These are phyloP conservation scores for Furcasterigmium sp. DNA, from an alignment of 2,329 filamentous ascomycete species.

Conservation along the genomic window DNA sequence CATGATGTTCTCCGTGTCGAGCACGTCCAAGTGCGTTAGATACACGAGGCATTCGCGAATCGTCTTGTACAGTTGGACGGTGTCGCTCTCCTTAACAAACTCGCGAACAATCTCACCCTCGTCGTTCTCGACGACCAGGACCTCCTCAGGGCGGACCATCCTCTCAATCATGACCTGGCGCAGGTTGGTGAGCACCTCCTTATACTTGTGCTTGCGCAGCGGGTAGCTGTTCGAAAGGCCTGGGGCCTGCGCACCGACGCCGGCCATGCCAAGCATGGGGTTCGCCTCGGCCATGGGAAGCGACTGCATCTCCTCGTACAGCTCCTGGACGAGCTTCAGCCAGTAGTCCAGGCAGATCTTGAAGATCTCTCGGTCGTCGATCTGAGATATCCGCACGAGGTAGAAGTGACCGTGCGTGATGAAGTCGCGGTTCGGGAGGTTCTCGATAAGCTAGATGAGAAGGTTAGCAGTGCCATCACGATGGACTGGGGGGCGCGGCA, in stretches of 20 bases:
- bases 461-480: neutral
- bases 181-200: slow-evolving; percentile 87
- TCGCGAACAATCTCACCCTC: slow-evolving; percentile 98
- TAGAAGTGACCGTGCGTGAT: slow-evolving; percentile 97
- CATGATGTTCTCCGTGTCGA: slow-evolving; percentile 98
- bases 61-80: slow-evolving; percentile 98
- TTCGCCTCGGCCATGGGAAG: slow-evolving; percentile 91
- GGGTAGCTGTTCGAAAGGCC: slow-evolving; percentile 83
- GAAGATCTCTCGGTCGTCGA: slow-evolving; percentile 98
- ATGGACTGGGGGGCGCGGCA: neutral
- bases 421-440: slow-evolving; percentile 90
- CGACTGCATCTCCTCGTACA: slow-evolving; percentile 98
- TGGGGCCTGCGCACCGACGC: slow-evolving; percentile 81
- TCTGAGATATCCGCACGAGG: slow-evolving; percentile 95
- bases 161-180: slow-evolving; percentile 99
- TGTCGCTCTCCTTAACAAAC: slow-evolving; percentile 99
- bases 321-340: slow-evolving; percentile 95
- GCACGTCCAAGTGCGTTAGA: slow-evolving; percentile 92
- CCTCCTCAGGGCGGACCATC: slow-evolving; percentile 98
- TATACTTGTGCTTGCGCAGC: slow-evolving; percentile 96
- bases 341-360: slow-evolving; percentile 99
- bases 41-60: slow-evolving; percentile 96
- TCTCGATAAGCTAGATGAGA: slow-evolving; percentile 72
- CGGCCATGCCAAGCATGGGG: slow-evolving; percentile 77
- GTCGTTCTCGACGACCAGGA: slow-evolving; percentile 98